Conservation (phyloP, 331 rosid genomes). For the Dryas integrifolia region DNA sequence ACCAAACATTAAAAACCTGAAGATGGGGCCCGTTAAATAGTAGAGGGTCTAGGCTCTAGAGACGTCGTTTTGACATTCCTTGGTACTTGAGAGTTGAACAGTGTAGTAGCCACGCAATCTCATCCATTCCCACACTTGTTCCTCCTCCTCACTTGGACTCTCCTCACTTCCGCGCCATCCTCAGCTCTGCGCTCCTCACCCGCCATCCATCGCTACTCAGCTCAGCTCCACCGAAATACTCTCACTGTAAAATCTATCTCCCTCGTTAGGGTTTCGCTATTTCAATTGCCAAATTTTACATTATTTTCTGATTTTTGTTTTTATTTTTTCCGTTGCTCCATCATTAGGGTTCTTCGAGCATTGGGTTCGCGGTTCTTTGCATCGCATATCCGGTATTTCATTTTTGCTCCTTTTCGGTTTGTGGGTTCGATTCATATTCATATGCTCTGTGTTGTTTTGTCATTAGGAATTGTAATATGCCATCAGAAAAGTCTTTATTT, state of each 20-base stretch:
- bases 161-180: conserved; percentile 25
- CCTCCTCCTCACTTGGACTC: neutral
- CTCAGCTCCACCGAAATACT: neutral
- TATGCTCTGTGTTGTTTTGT: neutral
- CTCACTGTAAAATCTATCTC: conserved; percentile 3
- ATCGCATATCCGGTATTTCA: conserved; percentile 4
- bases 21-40: neutral
- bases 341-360: conserved; percentile 10
- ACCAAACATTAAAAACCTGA: no score
- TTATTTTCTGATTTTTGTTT: neutral
- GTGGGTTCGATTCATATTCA: neutral
- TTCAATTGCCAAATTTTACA: neutral
- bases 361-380: neutral
- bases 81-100: neutral
- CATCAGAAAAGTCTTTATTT: neutral
- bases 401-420: neutral
- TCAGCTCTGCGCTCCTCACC: neutral
- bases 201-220: neutral
- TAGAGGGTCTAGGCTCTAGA: neutral
- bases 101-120: conserved; percentile 14
- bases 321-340: neutral
- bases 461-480: neutral
- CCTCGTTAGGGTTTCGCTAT: neutral
- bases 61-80: neutral
- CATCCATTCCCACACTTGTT: neutral